Percentiles rank a stretch among this genome's conserved stretches.
Evolutionary conservation across 106 monocot genomes (phyloP).

Genomic region (Acorus calamus): DNA sequence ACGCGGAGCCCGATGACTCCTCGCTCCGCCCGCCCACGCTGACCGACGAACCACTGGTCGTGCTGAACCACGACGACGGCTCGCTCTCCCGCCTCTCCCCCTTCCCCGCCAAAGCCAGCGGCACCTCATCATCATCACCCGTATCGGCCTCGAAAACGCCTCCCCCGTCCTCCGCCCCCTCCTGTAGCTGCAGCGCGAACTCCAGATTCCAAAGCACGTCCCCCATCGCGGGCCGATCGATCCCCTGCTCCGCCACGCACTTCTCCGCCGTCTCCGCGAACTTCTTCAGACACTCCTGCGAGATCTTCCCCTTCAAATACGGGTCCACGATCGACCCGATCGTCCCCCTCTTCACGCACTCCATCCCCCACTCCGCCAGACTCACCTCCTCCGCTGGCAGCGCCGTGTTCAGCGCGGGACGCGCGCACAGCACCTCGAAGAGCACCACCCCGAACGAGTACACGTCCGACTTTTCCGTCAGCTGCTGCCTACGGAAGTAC

Average conservation of each 20-base stretch:
- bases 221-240: conserved; percentile 65
- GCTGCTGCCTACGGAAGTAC: conserved; percentile 69
- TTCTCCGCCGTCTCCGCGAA: conserved; percentile 71
- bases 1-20: no score
- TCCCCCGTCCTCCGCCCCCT: conserved; percentile 30
- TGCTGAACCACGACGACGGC: no score
- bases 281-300: conserved; percentile 53
- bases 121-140: no score
- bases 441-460: conserved; percentile 78
- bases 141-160: conserved; percentile 3
- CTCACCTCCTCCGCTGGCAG: conserved; percentile 64
- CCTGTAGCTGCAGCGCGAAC: conserved; percentile 70
- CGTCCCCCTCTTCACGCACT: conserved; percentile 58
- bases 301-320: conserved; percentile 42
- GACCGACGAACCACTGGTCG: no score
- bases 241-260: conserved; percentile 56
- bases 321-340: conserved; percentile 67
- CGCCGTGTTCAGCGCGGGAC: conserved; percentile 36
- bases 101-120: no score
- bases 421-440: conserved; percentile 67
- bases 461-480: conserved; percentile 80
- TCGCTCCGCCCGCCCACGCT: no score
- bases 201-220: conserved; percentile 85
- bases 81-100: no score
- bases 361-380: conserved; percentile 65